Evolutionary conservation across 2,329 filamentous ascomycete species (phyloP).

Genomic region (Myotisia sp.): DNA sequence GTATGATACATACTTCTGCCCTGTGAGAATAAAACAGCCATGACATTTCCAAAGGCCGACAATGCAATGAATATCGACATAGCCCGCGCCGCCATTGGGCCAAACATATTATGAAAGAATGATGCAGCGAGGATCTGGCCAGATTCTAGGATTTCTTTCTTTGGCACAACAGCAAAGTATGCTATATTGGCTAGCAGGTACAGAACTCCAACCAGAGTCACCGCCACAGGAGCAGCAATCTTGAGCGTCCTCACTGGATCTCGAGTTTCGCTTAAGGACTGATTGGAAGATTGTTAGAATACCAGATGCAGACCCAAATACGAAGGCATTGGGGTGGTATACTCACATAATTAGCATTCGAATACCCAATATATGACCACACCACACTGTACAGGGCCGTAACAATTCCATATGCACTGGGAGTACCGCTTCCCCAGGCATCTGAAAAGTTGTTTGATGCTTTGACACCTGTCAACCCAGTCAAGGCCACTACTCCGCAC

Average conservation of each 20-base stretch:
- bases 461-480: constrained; percentile 24
- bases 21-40: constrained; percentile 41
- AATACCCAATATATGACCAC: constrained; percentile 47
- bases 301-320: neutral
- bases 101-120: constrained; percentile 49
- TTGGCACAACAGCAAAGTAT: constrained; percentile 45
- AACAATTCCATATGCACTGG: constrained; percentile 36
- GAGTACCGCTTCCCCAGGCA: constrained; percentile 26
- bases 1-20: constrained; percentile 22
- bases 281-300: constrained; percentile 13
- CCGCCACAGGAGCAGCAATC: constrained; percentile 41
- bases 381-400: constrained; percentile 48
- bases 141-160: constrained; percentile 39
- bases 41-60: constrained; percentile 47
- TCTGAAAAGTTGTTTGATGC: constrained; percentile 21
- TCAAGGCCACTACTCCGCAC: constrained; percentile 28
- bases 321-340: neutral
- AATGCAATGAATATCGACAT: constrained; percentile 48
- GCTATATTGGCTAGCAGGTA: constrained; percentile 47
- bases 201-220: constrained; percentile 39
- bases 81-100: constrained; percentile 38
- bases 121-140: constrained; percentile 42
- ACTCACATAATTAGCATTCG: constrained; percentile 48
- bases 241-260: constrained; percentile 46
- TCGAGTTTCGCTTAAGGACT: constrained; percentile 40